Evolutionary conservation across 805 yeast species (phyloP), one percentile per base, ranked within the genome.

Genomic region (Starmerella floricola): DNA sequence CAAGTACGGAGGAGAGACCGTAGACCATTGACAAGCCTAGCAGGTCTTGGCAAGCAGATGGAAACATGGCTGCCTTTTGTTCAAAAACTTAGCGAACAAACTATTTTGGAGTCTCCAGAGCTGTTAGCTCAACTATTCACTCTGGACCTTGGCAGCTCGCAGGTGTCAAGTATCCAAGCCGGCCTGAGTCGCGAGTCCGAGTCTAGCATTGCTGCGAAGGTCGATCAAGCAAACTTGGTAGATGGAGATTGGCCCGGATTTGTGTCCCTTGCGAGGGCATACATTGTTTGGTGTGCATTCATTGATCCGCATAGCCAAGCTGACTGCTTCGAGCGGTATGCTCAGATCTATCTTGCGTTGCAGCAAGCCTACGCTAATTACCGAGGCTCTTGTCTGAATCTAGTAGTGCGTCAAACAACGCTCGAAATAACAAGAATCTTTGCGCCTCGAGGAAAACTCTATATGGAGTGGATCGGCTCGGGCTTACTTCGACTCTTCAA

Each of bases 401-500:
- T 17, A 5, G 41, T 44, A 4, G 35, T 53, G 13, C 43, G 19
- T 23, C 40, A 12, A 21, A 27, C 18, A 18, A 45, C 15, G 44
- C 41, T 29, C 26, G 32, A 27, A n/a, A 29, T 43, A 8, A 37
- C 32, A 40, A 45, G 19, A 17, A 43, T 33, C 4, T 47, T 40
- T 36, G 40, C 15, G 16, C 36, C 8, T 6, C 38, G 15, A n/a
- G 44, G 39, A 24, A 42, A 34, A 34, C 44, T 8, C 21, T 41
- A 46, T 21, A 24, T 57, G 3, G 62, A 72, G 5, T 70, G 67
- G 55, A 53, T 72, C 19, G 75, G 84, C 0, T 64, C 76, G 3
- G 59, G 74, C 2, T 61, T 78, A 15, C 62, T 79, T 38, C 72
- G 70, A 51, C 59, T 76, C 23, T 78, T 78, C 62, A 78, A 79